Percentiles rank a stretch among this genome's conserved stretches.
Conservation (phyloP, 2,329 filamentous ascomycete species). For the Chrysosporium queenslandicum region DNA sequence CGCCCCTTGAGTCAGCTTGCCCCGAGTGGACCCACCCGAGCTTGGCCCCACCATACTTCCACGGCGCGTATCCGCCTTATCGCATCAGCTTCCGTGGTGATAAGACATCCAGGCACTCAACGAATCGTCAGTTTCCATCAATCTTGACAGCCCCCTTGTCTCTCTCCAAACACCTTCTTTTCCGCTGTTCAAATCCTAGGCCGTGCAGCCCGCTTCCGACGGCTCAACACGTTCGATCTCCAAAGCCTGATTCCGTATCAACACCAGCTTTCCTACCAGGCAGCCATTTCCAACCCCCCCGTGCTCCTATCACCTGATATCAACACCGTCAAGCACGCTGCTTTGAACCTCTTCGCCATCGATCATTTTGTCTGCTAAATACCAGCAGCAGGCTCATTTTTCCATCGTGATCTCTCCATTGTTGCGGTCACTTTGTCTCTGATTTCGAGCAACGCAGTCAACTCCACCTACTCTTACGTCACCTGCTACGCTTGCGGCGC, state of each 20-base stretch:
- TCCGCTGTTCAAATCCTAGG: not conserved
- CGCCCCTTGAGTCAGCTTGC: no score
- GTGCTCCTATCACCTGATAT: constrained; percentile 8
- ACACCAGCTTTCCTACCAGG: not conserved
- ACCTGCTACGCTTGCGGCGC: not conserved
- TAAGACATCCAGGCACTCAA: not conserved
- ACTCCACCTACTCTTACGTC: not conserved
- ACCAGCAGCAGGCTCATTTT: not conserved
- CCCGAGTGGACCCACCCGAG: no score
- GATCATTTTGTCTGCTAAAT: not conserved
- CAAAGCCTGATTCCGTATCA: not conserved
- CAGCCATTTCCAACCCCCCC: not conserved
- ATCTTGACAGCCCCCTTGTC: not conserved
- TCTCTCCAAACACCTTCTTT: not conserved
- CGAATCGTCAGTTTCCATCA: not conserved
- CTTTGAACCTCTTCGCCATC: not conserved
- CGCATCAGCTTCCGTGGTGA: not conserved
- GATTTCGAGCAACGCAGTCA: not conserved
- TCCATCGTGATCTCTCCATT: constrained; percentile 1
- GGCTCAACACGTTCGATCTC: not conserved
- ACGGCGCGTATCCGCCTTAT: not conserved
- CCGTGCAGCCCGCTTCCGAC: not conserved
- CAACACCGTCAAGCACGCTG: not conserved
- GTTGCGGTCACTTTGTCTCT: not conserved
- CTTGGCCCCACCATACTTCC: no score